Percentiles rank a stretch among this genome's conserved stretches.
Conservation (phyloP, 176 grass and related monocot species). For the Musa beccarii region DNA sequence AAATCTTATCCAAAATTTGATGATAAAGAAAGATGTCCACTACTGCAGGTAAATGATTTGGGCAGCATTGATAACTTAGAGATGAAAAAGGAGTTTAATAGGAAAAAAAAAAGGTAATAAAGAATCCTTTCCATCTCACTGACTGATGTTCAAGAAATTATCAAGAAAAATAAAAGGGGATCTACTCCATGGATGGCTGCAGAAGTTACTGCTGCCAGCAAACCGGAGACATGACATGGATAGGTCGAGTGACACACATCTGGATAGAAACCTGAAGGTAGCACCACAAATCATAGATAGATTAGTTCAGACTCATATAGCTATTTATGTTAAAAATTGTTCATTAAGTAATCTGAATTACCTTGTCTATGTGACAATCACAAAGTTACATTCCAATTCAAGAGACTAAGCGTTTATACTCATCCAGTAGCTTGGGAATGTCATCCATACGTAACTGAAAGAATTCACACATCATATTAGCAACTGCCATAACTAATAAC, state of each 20-base stretch:
- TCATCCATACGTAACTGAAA: constrained; percentile 84
- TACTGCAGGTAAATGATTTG: too few relatives aligned
- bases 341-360: neutral
- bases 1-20: neutral
- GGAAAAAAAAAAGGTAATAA: too few relatives aligned
- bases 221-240: neutral
- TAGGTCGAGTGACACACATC: neutral
- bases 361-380: neutral
- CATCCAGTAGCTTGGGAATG: constrained; percentile 56
- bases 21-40: neutral
- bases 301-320: too few relatives aligned
- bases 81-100: too few relatives aligned
- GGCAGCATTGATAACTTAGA: too few relatives aligned
- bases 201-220: too few relatives aligned
- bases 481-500: neutral
- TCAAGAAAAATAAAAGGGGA: too few relatives aligned
- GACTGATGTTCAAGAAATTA: too few relatives aligned
- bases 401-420: constrained; percentile 47
- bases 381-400: neutral
- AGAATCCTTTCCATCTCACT: too few relatives aligned
- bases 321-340: too few relatives aligned
- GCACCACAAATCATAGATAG: neutral
- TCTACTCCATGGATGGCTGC: too few relatives aligned
- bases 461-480: neutral
- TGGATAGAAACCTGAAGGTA: neutral